These are phyloP conservation scores for Globisporangium sylvaticum DNA, from an alignment of 352 stramenopile species.

Conservation along the genomic window DNA sequence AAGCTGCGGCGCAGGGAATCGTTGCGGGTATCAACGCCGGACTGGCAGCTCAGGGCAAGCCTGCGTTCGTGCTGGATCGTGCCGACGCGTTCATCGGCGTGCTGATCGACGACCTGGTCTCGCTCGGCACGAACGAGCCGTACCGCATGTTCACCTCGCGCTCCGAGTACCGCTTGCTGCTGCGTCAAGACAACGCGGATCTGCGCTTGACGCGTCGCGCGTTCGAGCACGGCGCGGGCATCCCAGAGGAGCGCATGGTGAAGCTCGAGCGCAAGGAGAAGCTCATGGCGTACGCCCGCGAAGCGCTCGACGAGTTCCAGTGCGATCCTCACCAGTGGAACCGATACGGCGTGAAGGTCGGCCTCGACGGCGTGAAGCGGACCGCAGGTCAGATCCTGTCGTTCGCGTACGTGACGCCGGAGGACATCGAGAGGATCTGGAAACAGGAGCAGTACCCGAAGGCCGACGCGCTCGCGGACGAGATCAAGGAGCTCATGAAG, in stretches of 20 bases:
- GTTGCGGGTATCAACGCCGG: constrained; percentile 96
- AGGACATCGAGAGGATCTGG: constrained; percentile 66
- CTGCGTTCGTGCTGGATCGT: constrained; percentile 91
- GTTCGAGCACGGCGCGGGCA: constrained; percentile 71
- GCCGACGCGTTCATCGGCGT: constrained; percentile 96
- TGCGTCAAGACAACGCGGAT: constrained; percentile 96
- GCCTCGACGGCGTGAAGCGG: constrained; percentile 75
- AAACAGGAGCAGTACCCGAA: constrained; percentile 37
- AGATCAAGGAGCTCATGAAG: constrained; percentile 59
- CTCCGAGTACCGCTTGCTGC: constrained; percentile 86
- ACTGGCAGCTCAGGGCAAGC: constrained; percentile 54
- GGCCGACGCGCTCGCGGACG: constrained; percentile 38
- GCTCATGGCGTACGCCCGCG: constrained; percentile 49
- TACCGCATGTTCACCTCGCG: constrained; percentile 99
- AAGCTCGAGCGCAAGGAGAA: constrained; percentile 85
- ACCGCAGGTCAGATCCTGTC: constrained; percentile 71
- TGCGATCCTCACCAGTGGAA: constrained; percentile 82
- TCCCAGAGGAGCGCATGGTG: constrained; percentile 67
- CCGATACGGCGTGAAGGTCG: constrained; percentile 72
- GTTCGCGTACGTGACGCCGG: constrained; percentile 54
- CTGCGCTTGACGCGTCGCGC: constrained; percentile 93
- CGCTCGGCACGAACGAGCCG: constrained; percentile 93
- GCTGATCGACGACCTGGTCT: constrained; percentile 98
- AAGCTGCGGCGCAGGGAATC: constrained; percentile 97
- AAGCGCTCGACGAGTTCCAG: constrained; percentile 52